Base-by-base conservation (phyloP, 192 early-diverging fungal genomes). In the Gryganskiella cystojenkinii region DNA sequence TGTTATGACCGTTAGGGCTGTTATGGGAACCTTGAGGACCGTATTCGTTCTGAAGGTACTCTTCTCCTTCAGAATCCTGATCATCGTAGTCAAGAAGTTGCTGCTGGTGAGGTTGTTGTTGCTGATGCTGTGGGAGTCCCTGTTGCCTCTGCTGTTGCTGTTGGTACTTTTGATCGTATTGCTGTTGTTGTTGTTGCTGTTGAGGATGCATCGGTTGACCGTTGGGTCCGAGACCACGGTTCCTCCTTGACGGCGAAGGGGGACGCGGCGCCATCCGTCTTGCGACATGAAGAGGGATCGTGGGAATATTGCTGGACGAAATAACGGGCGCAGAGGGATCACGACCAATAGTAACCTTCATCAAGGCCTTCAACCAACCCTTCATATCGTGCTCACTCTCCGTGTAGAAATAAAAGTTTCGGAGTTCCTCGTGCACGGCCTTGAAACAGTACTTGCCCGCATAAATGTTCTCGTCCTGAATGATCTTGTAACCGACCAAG, bases 361-460 rank as follows among this genome's bases (percentile, higher is more conserved):
- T 86, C 24, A 89, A 58, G 40, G 83, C 80, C 54, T 85, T 86
- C 11, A 87, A 67, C 87, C 87, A 89, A 4, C 64, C 50, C 20
- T 71, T 69, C 70, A 86, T 76, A 35, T 79, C 72, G 14, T 68
- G 67, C 17, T 81, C 60, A 22, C 80, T 72, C 45, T 89, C 87
- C 10, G 84, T 80, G 47, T 84, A 86, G 61, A 89, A 89, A 51
- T 79, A 87, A 56, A 86, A 86, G n/a, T 74, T 82, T 20, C 86
- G 68, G 42, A 85, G 83, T 9, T 64, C 56, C 47, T 87, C 87
- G 57, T 89, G 87, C 25, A 80, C 66, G 10, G 82, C 81, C 58
- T 85, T 87, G 67, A 89, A 89, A 54, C 86, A 82, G 47, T 86
- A 89, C 43, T 89, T 89, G 27, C 85, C 85, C 25, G 76, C 52